Evolutionary conservation across 345 rosid species (phyloP), one percentile per base, ranked within the genome.

Genomic region (Angophora floribunda): DNA sequence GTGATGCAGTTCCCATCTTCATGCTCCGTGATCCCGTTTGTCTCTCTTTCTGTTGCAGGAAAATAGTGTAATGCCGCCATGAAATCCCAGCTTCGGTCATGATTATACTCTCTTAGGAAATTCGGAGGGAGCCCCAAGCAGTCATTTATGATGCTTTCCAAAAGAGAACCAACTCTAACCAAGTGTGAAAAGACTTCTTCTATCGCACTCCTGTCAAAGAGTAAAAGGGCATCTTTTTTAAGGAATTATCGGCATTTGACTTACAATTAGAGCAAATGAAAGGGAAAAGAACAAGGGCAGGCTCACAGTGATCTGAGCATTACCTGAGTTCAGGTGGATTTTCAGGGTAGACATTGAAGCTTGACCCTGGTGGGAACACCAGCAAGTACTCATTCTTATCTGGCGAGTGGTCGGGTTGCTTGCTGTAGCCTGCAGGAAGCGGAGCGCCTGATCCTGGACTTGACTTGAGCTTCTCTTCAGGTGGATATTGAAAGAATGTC

Each of bases 81-180:
- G 88, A 94, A 91, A 90, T 95, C 95, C 94, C 92, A 94, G 88
- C 94, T 92, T 90, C 97, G 91, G 32, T 92, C 95, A 51, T 88
- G 49, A 30, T 94, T 94, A 87, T 87, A 95, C 86, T 90, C 90
- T 78, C 79, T 86, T 26, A 93, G 91, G 87, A 94, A 94, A 78
- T 90, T 88, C 7, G 91, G 78, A 44, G 96, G 94, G n/a, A 95
- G 93, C 52, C 91, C 92, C 75, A 94, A 85, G 87, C 95, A 91
- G 86, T 91, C 90, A 24, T 92, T 93, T 50, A 93, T 41, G 50
- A 92, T 91, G 89, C 89, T 87, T 89, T 94, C 93, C 47, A 94
- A 70, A 57, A 95, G 75, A 26, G 4, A 6, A 17, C 93, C 91
- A 14, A 91, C 85, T 88, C 90, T 91, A 13, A 15, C 82, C 85